Evolutionary conservation across 106 monocot genomes (phyloP), one percentile per base, ranked within the genome.

Genomic region (Acorus gramineus): DNA sequence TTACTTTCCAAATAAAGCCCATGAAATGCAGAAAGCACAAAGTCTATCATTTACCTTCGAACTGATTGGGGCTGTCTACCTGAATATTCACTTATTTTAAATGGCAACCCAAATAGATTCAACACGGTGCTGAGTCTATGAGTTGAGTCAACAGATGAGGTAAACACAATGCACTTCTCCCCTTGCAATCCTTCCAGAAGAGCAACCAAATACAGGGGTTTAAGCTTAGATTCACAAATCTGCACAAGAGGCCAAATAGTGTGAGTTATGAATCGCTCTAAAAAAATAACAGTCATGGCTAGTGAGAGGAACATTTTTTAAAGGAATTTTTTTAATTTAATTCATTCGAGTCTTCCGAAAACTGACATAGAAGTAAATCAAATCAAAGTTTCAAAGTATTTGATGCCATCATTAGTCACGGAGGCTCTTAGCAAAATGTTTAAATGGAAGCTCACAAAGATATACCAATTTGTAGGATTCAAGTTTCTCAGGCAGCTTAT

Each of bases 141-240:
- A 69, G 86, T 86, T 71, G 84, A 82, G 74, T 87, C 84, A 5
- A 79, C 66, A 44, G 90, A 90, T 45, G 90, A 86, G 50, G 94
- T 95, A 76, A 95, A 95, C 14, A 95, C 84, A 14, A 95, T 66
- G 55, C 80, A 84, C 64, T 95, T 95, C 65, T 95, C 86, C 13
- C 78, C 86, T 58, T 14, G 71, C 57, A 87, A 66, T 56, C 73
- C 75, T 69, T 86, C 70, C 47, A 95, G 71, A 76, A 95, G 89
- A 60, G 84, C 81, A 73, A 86, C 75, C 49, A 95, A 65, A 76
- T 80, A 72, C 11, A 90, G 48, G 14, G 90, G 81, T 69, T 95
- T 95, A 59, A 82, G 60, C 49, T 85, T 84, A 44, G 94, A 82
- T 57, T 77, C 75, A 72, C 86, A 95, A 28, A 90, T 71, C 94